These are phyloP conservation scores for Naganishia vaughanmartiniae DNA, from an alignment of 768 basidiomycete genomes.

Conservation along the genomic window DNA sequence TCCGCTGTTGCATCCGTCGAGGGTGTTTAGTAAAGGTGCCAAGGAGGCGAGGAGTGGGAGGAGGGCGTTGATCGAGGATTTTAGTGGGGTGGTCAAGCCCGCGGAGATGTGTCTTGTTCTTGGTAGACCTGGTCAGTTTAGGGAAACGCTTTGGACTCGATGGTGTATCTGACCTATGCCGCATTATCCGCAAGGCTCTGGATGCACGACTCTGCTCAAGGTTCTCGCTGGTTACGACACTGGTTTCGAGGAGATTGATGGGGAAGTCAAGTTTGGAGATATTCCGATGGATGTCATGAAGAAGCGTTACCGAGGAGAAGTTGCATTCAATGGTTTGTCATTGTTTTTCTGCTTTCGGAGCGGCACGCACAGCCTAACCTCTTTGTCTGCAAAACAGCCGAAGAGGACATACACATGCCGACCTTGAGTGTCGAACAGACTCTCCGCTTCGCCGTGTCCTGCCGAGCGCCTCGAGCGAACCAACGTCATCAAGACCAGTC, in stretches of 20 bases:
- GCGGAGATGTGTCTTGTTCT: conserved; percentile 72
- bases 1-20: not conserved
- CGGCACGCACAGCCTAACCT: too few species aligned
- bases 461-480: conserved; percentile 58
- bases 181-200: not conserved
- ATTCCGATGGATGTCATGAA: conserved; percentile 65
- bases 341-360: conserved; percentile 17
- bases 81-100: conserved; percentile 60
- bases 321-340: conserved; percentile 60
- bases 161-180: not conserved
- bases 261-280: conserved; percentile 72
- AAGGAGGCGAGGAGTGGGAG: conserved; percentile 19
- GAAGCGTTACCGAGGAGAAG: conserved; percentile 70
- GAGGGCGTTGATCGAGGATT: conserved; percentile 52
- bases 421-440: conserved; percentile 60
- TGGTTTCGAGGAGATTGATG: conserved; percentile 68
- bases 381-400: not conserved
- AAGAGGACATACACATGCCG: conserved; percentile 83
- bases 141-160: too few species aligned
- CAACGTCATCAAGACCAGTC: conserved; percentile 53
- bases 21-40: conserved; percentile 1
- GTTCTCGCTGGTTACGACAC: conserved; percentile 69
- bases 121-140: conserved; percentile 66
- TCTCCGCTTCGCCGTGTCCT: conserved; percentile 63
- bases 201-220: conserved; percentile 69